Evolutionary conservation across 768 basidiomycete genomes (phyloP).

Genomic region (Tubosaeta brunneosetosa): DNA sequence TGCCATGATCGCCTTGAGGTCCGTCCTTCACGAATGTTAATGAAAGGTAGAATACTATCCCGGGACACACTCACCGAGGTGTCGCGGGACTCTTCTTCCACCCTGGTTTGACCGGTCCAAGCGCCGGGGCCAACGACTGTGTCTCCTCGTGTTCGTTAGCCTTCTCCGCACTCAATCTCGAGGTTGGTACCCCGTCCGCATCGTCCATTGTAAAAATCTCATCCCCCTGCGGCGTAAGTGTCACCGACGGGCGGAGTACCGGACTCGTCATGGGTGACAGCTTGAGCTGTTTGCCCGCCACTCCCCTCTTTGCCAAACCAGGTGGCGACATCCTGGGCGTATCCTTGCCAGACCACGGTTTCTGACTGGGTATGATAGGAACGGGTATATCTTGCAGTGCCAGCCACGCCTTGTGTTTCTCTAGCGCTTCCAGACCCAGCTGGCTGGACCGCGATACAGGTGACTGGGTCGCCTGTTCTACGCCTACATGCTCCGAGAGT

Average conservation of each 20-base stretch:
- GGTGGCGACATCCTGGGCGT: constrained; percentile 32
- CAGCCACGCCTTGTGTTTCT: constrained; percentile 68
- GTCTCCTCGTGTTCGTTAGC: constrained; percentile 2
- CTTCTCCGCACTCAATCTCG: constrained; percentile 18
- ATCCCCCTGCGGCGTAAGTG: constrained; percentile 35
- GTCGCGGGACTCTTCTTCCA: constrained; percentile 46
- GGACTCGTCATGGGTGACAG: constrained; percentile 20
- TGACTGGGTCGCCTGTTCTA: constrained; percentile 59
- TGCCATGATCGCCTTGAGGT: constrained; percentile 84
- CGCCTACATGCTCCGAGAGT: constrained; percentile 53
- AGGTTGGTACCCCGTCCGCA: constrained; percentile 37
- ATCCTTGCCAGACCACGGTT: constrained; percentile 20
- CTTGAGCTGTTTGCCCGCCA: background rate
- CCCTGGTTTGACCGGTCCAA: constrained; percentile 22
- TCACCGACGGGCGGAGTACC: constrained; percentile 15
- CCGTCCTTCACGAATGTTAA: constrained; percentile 45
- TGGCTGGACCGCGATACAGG: constrained; percentile 58
- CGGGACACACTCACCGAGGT: constrained; percentile 43
- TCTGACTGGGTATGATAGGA: constrained; percentile 40
- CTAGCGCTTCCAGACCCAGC: constrained; percentile 52
- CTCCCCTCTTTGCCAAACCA: constrained; percentile 13
- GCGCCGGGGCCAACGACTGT: background rate
- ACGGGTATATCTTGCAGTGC: constrained; percentile 61
- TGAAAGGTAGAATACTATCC: constrained; percentile 1
- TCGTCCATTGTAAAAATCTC: constrained; percentile 88